These are phyloP conservation scores for Barnettozyma siamensis DNA, from an alignment of 805 yeast genomes.

Conservation along the genomic window DNA sequence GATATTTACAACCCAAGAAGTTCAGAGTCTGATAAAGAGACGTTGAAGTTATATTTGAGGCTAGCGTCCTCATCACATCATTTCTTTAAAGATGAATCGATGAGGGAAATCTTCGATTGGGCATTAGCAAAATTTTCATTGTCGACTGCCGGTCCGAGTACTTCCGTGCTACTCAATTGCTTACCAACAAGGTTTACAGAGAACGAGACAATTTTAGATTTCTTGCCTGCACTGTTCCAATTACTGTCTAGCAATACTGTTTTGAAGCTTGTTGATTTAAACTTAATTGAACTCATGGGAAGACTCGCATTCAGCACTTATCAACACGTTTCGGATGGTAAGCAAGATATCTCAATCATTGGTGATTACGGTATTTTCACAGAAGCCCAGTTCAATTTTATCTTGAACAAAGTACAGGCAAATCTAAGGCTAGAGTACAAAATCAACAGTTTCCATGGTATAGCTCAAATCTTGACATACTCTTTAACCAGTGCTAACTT, in stretches of 20 bases:
- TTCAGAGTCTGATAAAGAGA: constrained; percentile 37
- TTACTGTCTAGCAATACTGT: constrained; percentile 58
- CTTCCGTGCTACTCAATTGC: constrained; percentile 47
- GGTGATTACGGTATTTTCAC: constrained; percentile 56
- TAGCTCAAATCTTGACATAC: constrained; percentile 50
- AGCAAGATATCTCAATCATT: constrained; percentile 32
- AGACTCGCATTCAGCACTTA: constrained; percentile 48
- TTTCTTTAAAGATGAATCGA: constrained; percentile 43
- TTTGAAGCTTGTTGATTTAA: constrained; percentile 51
- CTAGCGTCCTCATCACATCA: constrained; percentile 49
- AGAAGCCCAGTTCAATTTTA: constrained; percentile 50
- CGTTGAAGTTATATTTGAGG: constrained; percentile 42
- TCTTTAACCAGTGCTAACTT: constrained; percentile 51
- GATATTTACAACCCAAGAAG: constrained; percentile 31
- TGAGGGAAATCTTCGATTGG: constrained; percentile 46
- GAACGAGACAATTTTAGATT: constrained; percentile 41
- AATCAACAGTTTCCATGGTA: constrained; percentile 31
- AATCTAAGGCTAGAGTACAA: constrained; percentile 32
- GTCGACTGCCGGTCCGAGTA: constrained; percentile 44
- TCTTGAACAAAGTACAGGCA: constrained; percentile 50
- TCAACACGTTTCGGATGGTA: constrained; percentile 25
- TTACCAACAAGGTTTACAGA: constrained; percentile 40
- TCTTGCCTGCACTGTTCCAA: constrained; percentile 62
- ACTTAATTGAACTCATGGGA: constrained; percentile 60
- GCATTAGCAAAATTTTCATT: constrained; percentile 48